Evolutionary conservation across 371 early-diverging fungal species (phyloP).

Genomic region (Mortierella sp.): DNA sequence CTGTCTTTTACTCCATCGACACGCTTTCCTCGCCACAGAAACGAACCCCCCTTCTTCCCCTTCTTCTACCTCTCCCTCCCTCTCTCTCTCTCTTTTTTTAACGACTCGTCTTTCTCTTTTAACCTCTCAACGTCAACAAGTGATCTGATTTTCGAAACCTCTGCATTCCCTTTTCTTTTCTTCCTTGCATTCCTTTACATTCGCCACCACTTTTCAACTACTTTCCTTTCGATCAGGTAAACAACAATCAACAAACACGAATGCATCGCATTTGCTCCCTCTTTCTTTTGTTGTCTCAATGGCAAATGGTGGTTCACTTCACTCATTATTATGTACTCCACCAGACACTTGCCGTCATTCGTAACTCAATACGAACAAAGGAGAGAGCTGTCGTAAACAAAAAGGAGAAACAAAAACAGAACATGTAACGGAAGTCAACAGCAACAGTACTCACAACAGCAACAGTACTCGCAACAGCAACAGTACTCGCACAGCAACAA

Average conservation of each 20-base stretch:
- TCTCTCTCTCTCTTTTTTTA: too few species aligned
- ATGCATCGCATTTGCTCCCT: not conserved
- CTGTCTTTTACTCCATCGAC: constrained; percentile 1
- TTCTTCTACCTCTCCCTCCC: too few species aligned
- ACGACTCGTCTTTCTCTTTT: too few species aligned
- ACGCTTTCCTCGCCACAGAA: not conserved
- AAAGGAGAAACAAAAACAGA: not conserved
- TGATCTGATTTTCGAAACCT: not conserved
- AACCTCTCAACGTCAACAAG: not conserved
- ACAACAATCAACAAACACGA: not conserved
- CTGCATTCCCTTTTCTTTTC: not conserved
- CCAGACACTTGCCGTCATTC: not conserved
- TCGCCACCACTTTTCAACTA: not conserved
- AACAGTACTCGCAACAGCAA: too few species aligned
- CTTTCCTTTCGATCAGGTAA: not conserved
- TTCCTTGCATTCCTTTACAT: not conserved
- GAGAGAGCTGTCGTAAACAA: not conserved
- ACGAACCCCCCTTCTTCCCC: not conserved
- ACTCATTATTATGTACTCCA: not conserved
- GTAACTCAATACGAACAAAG: not conserved
- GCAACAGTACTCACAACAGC: too few species aligned
- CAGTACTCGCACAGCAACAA: too few species aligned
- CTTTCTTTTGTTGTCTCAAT: not conserved
- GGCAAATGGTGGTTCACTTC: not conserved
- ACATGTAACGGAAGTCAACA: too few species aligned